phyloP scores from a whole-genome alignment of 768 basidiomycete species.

The Suillus variegatus region DNA sequence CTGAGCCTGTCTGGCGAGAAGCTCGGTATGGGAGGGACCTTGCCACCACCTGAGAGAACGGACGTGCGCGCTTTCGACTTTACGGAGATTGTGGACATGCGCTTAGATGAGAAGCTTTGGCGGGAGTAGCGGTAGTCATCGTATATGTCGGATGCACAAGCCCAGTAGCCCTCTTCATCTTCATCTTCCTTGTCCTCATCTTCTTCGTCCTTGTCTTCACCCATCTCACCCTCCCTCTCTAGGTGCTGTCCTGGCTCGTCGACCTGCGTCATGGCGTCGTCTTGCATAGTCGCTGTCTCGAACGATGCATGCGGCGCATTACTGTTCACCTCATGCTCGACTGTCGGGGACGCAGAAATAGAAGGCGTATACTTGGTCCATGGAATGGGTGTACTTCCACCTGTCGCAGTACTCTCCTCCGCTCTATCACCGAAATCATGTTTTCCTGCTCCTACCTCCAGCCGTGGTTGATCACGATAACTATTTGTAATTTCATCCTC shows the following conservation, averaged over 20 bases:
- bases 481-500: conserved; percentile 20
- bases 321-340: neutral
- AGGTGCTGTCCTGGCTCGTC: neutral
- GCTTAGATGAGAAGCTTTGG: conserved; percentile 48
- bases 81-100: conserved; percentile 20
- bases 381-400: conserved; percentile 18
- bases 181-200: conserved; percentile 29
- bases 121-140: conserved; percentile 79
- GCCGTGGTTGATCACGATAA: conserved; percentile 6
- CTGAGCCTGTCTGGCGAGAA: conserved; percentile 18
- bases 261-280: neutral
- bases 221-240: conserved; percentile 6
- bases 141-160: conserved; percentile 72
- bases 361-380: conserved; percentile 33
- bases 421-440: conserved; percentile 10
- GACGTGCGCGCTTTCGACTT: conserved; percentile 29
- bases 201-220: conserved; percentile 19
- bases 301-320: neutral
- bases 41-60: conserved; percentile 12
- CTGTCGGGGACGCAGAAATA: conserved; percentile 16
- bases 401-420: conserved; percentile 6
- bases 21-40: conserved; percentile 29
- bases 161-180: conserved; percentile 52
- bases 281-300: neutral
- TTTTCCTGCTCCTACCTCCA: neutral